Conservation (phyloP, 345 rosid species). For the Cardamine chenopodiifolia region DNA sequence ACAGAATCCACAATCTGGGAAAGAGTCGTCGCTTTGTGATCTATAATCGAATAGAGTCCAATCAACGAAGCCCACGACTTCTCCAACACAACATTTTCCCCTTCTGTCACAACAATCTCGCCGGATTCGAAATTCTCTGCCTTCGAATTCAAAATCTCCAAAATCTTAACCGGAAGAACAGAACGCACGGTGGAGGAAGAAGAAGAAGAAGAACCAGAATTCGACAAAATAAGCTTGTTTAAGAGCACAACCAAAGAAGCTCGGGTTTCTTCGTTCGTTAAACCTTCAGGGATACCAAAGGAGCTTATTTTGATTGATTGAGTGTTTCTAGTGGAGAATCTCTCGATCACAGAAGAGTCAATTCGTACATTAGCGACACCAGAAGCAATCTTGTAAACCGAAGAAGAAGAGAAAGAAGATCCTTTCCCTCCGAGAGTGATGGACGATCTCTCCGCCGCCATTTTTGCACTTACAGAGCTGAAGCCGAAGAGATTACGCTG, state of each 20-base stretch:
- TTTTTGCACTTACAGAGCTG: neutral
- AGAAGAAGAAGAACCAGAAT: conserved; percentile 28
- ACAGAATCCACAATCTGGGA: conserved; percentile 57
- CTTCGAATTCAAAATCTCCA: conserved; percentile 44
- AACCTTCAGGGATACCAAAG: conserved; percentile 23
- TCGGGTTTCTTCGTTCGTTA: conserved; percentile 51
- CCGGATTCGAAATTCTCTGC: conserved; percentile 13
- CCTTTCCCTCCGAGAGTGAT: conserved; percentile 63
- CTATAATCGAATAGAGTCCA: conserved; percentile 65
- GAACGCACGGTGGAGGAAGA: conserved; percentile 46
- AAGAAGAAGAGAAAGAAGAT: conserved; percentile 53
- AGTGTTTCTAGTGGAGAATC: conserved; percentile 42
- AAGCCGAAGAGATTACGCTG: neutral
- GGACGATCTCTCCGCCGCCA: conserved; percentile 47
- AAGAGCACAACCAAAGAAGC: conserved; percentile 60
- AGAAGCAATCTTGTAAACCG: conserved; percentile 52
- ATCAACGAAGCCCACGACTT: conserved; percentile 45
- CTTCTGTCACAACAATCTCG: conserved; percentile 50
- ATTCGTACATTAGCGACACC: conserved; percentile 50
- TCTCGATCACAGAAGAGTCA: conserved; percentile 62
- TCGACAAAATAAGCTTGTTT: conserved; percentile 56
- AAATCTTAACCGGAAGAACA: conserved; percentile 46
- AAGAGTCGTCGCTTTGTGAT: conserved; percentile 54
- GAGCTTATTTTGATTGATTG: conserved; percentile 13
- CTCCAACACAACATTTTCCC: conserved; percentile 48